phyloP scores from a whole-genome alignment of 345 rosid species.

The Conringia planisiliqua region DNA sequence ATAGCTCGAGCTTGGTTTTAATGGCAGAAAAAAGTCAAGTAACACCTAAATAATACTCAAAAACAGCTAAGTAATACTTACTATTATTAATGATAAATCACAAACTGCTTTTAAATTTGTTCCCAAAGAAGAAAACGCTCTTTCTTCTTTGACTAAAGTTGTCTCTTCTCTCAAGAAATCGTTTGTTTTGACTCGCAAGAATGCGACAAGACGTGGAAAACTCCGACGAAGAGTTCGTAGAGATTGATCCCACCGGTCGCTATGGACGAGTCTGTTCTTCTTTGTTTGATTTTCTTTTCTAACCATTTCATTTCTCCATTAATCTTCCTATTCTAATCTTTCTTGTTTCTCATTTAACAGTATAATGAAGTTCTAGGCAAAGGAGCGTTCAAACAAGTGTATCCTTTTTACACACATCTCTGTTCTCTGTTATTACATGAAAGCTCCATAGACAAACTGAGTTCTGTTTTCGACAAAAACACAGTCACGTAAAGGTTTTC shows the following conservation, averaged over 20 bases:
- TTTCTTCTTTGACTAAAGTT: neutral
- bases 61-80: neutral
- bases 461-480: neutral
- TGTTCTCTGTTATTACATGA: neutral
- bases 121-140: neutral
- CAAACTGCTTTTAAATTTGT: neutral
- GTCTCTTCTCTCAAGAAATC: neutral
- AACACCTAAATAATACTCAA: neutral
- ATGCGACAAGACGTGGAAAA: slow-evolving; percentile 54
- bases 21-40: neutral
- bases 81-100: neutral
- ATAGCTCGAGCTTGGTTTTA: neutral
- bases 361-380: slow-evolving; percentile 85
- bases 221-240: slow-evolving; percentile 65
- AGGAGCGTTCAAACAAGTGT: slow-evolving; percentile 99
- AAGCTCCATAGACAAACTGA: neutral
- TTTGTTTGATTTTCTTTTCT: neutral
- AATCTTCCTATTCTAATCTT: neutral
- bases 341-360: slow-evolving; percentile 41
- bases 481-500: neutral
- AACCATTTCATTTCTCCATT: neutral
- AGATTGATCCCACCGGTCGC: slow-evolving; percentile 84
- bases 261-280: slow-evolving; percentile 74
- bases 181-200: slow-evolving; percentile 11
- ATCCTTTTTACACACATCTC: slow-evolving; percentile 49